Conservation (phyloP, 495 filamentous ascomycete genomes). For the Extremus antarcticus region DNA sequence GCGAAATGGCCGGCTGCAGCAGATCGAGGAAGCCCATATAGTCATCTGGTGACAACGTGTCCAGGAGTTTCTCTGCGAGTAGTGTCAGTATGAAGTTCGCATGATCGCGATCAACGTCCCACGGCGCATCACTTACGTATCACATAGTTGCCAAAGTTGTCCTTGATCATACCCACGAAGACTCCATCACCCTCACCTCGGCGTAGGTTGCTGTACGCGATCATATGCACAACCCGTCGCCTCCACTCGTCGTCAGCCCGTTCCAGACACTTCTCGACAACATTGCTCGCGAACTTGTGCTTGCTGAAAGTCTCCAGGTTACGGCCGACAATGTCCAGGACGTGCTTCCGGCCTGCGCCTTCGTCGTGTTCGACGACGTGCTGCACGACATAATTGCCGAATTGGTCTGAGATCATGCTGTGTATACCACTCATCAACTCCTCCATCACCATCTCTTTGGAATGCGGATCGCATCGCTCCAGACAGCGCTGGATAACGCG, state of each 20-base stretch:
- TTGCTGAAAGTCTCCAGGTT: constrained; percentile 68
- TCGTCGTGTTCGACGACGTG: constrained; percentile 81
- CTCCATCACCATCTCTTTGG: constrained; percentile 57
- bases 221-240: constrained; percentile 54
- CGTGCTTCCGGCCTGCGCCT: constrained; percentile 58
- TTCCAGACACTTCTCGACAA: constrained; percentile 88
- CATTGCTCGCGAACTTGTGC: constrained; percentile 96
- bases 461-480: constrained; percentile 66
- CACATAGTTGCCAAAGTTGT: constrained; percentile 93
- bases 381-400: constrained; percentile 94
- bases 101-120: background rate
- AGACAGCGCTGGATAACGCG: constrained; percentile 89
- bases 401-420: constrained; percentile 74
- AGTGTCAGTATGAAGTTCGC: no score
- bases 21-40: constrained; percentile 55
- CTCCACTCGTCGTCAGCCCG: constrained; percentile 60
- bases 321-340: constrained; percentile 62
- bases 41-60: constrained; percentile 54
- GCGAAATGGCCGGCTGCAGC: constrained; percentile 61
- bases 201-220: constrained; percentile 50
- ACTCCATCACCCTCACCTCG: constrained; percentile 44
- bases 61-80: constrained; percentile 64
- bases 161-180: constrained; percentile 68
- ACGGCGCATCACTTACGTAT: constrained; percentile 79
- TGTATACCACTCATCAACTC: constrained; percentile 68